Conservation (phyloP, 1,284 basidiomycete genomes). For the Mycosarcoma mackinlayi region DNA sequence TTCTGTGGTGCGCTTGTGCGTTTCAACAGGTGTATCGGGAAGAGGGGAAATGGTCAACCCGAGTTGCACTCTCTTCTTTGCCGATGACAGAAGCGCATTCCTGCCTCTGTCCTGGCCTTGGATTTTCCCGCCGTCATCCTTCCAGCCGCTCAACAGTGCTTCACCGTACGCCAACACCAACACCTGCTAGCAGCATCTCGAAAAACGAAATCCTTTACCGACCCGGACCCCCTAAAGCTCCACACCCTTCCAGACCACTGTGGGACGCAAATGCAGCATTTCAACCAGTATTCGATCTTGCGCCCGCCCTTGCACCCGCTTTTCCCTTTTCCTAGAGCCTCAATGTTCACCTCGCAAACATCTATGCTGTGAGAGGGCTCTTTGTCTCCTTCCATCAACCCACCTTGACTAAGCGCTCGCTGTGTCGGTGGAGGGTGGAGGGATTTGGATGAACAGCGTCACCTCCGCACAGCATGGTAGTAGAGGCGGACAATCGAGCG, state of each 20-base stretch:
- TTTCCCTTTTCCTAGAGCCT: background rate
- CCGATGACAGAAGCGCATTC: constrained; percentile 1
- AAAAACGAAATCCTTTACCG: too few species aligned
- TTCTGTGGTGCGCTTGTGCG: background rate
- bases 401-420: constrained; percentile 4
- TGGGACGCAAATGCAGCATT: constrained; percentile 36
- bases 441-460: background rate
- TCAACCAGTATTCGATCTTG: constrained; percentile 45
- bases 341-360: background rate
- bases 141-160: background rate
- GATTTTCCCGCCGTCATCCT: background rate
- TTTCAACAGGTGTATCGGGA: background rate
- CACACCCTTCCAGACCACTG: background rate
- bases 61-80: background rate
- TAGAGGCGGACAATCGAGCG: too few species aligned
- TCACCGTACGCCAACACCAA: too few species aligned
- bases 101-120: background rate
- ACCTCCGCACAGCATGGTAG: too few species aligned
- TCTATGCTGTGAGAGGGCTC: background rate
- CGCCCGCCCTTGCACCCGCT: constrained; percentile 22
- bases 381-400: background rate
- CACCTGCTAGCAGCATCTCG: too few species aligned
- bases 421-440: constrained; percentile 5
- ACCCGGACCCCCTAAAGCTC: too few species aligned
- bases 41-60: background rate